Evolutionary conservation across 2,329 filamentous ascomycete genomes (phyloP).

Genomic region (Xylariaceae sp.): DNA sequence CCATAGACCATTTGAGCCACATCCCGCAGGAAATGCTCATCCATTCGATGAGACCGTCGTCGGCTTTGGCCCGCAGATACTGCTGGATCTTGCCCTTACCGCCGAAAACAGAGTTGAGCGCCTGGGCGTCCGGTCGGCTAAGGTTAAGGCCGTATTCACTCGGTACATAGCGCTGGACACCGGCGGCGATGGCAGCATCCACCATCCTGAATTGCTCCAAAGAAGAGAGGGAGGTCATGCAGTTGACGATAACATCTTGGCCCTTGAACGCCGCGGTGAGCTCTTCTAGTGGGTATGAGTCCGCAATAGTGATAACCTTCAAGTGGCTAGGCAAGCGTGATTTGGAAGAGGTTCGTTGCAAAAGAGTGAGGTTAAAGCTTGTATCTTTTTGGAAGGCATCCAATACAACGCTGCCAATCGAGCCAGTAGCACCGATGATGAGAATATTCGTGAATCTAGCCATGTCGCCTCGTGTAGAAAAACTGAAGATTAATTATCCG

Average conservation of each 20-base stretch:
- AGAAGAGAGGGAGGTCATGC: slow-evolving; percentile 44
- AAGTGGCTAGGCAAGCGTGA: slow-evolving; percentile 27
- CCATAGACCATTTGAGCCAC: slow-evolving; percentile 40
- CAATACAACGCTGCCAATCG: slow-evolving; percentile 39
- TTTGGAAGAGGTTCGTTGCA: slow-evolving; percentile 40
- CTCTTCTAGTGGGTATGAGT: slow-evolving; percentile 36
- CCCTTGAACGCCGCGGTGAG: slow-evolving; percentile 34
- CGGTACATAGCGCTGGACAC: slow-evolving; percentile 61
- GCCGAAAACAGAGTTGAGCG: slow-evolving; percentile 35
- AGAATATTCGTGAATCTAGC: slow-evolving; percentile 37
- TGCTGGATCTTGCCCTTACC: slow-evolving; percentile 40
- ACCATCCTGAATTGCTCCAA: slow-evolving; percentile 57
- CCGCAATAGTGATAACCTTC: slow-evolving; percentile 35
- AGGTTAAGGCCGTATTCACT: slow-evolving; percentile 56
- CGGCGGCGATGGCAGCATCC: slow-evolving; percentile 59
- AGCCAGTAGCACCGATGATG: slow-evolving; percentile 41
- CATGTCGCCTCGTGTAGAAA: too few species aligned
- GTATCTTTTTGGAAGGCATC: slow-evolving; percentile 37
- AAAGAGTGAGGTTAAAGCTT: slow-evolving; percentile 35
- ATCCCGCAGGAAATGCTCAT: slow-evolving; percentile 39
- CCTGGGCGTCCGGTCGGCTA: slow-evolving; percentile 33
- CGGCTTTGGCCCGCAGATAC: slow-evolving; percentile 35
- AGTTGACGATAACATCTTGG: slow-evolving; percentile 47
- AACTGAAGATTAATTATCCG: too few species aligned
- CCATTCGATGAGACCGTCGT: slow-evolving; percentile 39